Base-by-base conservation (phyloP, 139 green algal species). In the Protoeuglena noctilucae region DNA sequence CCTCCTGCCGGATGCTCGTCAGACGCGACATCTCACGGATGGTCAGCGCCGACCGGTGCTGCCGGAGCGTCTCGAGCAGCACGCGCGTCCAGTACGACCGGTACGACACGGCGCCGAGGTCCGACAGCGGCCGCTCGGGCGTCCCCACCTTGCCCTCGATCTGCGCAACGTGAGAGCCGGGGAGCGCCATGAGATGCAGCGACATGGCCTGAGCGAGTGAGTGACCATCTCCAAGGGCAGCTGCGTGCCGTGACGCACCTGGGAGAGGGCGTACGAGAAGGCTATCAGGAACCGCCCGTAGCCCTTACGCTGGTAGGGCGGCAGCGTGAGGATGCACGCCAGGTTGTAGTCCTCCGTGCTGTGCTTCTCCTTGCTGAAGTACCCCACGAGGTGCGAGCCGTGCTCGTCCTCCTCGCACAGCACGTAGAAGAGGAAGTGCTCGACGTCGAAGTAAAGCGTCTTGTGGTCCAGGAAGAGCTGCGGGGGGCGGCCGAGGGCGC, bases 231-330 rank as follows among this genome's bases (percentile, higher is more conserved):
- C 19, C 40, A 48, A 48, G 19, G n/a, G n/a, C n/a, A n/a, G n/a
- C n/a, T n/a, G n/a, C n/a, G n/a, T n/a, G n/a, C n/a, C n/a, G n/a
- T 48, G 16, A 34, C 60, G 2, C 54, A 84, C 83, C 78, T 95
- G 97, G 61, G 64, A 84, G 40, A 99, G 74, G 75, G 97, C 92
- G 68, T 99, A 99, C 51, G 75, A 87, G 54, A 98, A 89, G 27
- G 78, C 73, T 63, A 99, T 99, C 48, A 99, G 82, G 64, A 95
- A 89, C 73, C 96, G 97, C 45, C 92, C 92, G 66, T 97, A 99
- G 25, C 92, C 92, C 67, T 94, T 94, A 40, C 90, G 83, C 75
- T 99, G 92, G 74, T 96, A 96, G 30, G 81, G 64, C 5, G 92
- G 92, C 54, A 99, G 70, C 4, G 84, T 94, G 21, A 99, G 78